Base-by-base conservation (phyloP, 2,329 filamentous ascomycete species). In the Chaetomium strumarium region DNA sequence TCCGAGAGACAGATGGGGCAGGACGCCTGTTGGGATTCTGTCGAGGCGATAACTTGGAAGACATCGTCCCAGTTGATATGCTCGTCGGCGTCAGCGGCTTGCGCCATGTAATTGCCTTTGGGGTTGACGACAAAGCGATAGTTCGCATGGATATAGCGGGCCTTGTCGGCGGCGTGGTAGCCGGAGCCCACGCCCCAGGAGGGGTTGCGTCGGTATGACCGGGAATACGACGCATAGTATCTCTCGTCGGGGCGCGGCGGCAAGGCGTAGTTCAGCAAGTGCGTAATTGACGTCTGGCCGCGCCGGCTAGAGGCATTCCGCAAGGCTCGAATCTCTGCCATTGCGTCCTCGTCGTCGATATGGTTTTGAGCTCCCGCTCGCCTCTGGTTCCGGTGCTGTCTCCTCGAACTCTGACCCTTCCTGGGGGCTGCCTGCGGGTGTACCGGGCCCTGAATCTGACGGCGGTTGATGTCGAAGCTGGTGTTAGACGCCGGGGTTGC, bases 71-170 rank as follows among this genome's bases (percentile, higher is more conserved):
- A 99, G 63, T 96, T 88, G 49, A 99, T 72, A 63, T 93, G 87
- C 44, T 91, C 79, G 69, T 99, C 92, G 17, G 93, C 87, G 68
- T 97, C 90, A 42, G 81, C 78, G 20, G 89, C 86, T 66, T 97
- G 90, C 6, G 81, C 79, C 55, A 81, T 78, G 67, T 97, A 99
- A 63, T 85, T 81, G 53, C 83, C 85, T 51, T 82, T 78, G 3
- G 93, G 92, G 55, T 89, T 85, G 47, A 99, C 91, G 54, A 99
- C 86, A 68, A 99, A 99, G 51, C 93, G 86, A 67, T 99, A 99
- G 69, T 99, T 99, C 59, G 93, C 90, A 68, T 99, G 91, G 14
- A 99, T 79, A 52, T 79, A 92, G 77, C 88, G 84, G 53, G 91
- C 87, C 72, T 97, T 97, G 70, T 99, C 93, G 40, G 84, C 81